Percentiles rank a stretch among this genome's conserved stretches.
These are phyloP conservation scores for Neurospora sp. DNA, from an alignment of 495 filamentous ascomycete genomes.

Conservation along the genomic window DNA sequence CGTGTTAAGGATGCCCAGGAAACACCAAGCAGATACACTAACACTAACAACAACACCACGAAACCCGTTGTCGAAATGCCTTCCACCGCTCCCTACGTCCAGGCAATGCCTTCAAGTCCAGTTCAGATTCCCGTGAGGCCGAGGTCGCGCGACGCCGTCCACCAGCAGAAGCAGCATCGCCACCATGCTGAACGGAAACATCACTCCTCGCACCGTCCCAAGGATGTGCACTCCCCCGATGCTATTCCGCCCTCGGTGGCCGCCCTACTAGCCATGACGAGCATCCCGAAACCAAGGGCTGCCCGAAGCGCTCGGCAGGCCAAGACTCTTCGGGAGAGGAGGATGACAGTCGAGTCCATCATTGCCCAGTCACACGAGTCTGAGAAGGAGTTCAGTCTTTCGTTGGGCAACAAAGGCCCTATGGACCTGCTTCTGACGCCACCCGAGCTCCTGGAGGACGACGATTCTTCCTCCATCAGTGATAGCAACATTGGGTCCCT, in stretches of 20 bases:
- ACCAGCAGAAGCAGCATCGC: slow-evolving; percentile 14
- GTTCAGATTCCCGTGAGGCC: slow-evolving; percentile 36
- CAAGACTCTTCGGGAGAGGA: slow-evolving; percentile 17
- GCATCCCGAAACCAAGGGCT: slow-evolving; percentile 41
- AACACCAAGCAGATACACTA: neutral
- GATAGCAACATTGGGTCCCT: slow-evolving; percentile 34
- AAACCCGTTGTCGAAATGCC: neutral
- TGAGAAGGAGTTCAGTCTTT: slow-evolving; percentile 39
- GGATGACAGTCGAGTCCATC: slow-evolving; percentile 41
- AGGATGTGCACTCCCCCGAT: slow-evolving; percentile 36
- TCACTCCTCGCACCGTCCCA: slow-evolving; percentile 13
- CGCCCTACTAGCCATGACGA: slow-evolving; percentile 48
- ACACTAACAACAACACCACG: neutral
- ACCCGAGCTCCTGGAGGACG: slow-evolving; percentile 43
- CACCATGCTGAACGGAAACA: neutral
- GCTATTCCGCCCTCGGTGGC: slow-evolving; percentile 48
- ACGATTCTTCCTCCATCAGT: slow-evolving; percentile 30
- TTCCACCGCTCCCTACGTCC: neutral
- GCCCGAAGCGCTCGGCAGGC: slow-evolving; percentile 15
- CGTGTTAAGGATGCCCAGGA: neutral
- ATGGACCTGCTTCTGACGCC: slow-evolving; percentile 44
- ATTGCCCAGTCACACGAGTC: slow-evolving; percentile 37
- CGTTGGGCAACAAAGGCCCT: slow-evolving; percentile 33
- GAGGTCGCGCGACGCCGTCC: slow-evolving; percentile 22
- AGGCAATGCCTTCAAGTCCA: slow-evolving; percentile 28